Evolutionary conservation across 2,329 filamentous ascomycete genomes (phyloP).

Genomic region (Thielaviopsis euricoi): DNA sequence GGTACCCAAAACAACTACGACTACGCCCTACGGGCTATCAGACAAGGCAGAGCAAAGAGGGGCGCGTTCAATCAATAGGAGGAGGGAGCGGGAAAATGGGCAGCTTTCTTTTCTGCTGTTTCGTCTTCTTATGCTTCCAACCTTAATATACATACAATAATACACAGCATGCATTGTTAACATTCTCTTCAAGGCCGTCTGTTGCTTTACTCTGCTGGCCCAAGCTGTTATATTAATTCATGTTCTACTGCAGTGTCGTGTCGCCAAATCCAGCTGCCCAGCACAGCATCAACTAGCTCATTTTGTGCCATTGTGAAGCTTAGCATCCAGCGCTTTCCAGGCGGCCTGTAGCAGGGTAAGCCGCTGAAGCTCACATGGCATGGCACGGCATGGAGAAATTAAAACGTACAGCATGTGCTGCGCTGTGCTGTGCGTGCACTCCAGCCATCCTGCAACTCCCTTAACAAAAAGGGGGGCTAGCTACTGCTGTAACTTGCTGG

Average conservation of each 20-base stretch:
- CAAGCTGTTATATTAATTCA: too few relatives aligned
- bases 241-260: too few relatives aligned
- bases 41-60: conserved; percentile 8
- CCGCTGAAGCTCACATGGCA: neutral
- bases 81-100: neutral
- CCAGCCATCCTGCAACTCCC: neutral
- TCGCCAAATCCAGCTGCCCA: too few relatives aligned
- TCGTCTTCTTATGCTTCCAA: neutral
- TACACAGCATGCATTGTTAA: too few relatives aligned
- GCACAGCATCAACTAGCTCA: too few relatives aligned
- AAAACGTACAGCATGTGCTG: neutral
- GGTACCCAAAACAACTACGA: neutral
- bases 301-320: too few relatives aligned
- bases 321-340: neutral
- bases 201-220: too few relatives aligned
- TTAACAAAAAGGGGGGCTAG: neutral
- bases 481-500: neutral
- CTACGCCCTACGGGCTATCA: too few relatives aligned
- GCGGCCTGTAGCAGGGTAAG: neutral
- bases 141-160: neutral
- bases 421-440: too few relatives aligned
- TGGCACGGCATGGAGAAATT: neutral
- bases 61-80: conserved; percentile 9
- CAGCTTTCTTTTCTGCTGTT: neutral
- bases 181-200: too few relatives aligned